Evolutionary conservation across 805 yeast genomes (phyloP).

Genomic region (Diddensiella santjacobensis): DNA sequence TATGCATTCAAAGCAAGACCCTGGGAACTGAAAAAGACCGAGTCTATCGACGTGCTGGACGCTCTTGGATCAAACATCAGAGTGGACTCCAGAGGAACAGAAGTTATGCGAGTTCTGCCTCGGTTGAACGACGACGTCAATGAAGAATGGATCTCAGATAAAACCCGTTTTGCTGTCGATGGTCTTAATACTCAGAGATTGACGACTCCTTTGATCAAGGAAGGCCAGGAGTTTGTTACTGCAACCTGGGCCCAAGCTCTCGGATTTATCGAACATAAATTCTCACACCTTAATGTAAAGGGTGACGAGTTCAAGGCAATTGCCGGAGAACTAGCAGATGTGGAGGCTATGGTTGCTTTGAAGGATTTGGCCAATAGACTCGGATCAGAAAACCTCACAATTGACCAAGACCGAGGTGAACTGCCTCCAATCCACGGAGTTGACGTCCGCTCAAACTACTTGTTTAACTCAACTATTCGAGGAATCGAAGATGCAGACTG

Average conservation of each 20-base stretch:
- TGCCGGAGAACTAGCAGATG: constrained; percentile 78
- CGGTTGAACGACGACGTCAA: constrained; percentile 81
- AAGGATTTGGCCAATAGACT: constrained; percentile 73
- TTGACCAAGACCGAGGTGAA: constrained; percentile 60
- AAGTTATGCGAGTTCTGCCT: constrained; percentile 83
- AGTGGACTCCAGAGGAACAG: constrained; percentile 82
- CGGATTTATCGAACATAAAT: constrained; percentile 61
- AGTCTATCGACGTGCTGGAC: constrained; percentile 78
- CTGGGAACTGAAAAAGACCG: constrained; percentile 89
- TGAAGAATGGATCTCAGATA: constrained; percentile 90
- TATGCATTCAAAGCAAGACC: constrained; percentile 91
- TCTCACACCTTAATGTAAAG: constrained; percentile 50
- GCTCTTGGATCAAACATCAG: constrained; percentile 79
- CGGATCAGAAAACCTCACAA: constrained; percentile 76
- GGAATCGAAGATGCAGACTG: constrained; percentile 83
- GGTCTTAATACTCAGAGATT: constrained; percentile 83
- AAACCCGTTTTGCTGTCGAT: constrained; percentile 80
- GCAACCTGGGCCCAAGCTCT: constrained; percentile 89
- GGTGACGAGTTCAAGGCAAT: constrained; percentile 75
- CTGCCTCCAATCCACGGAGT: constrained; percentile 61
- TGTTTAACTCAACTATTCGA: constrained; percentile 72
- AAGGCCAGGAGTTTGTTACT: constrained; percentile 62
- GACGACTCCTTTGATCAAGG: constrained; percentile 72
- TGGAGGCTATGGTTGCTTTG: constrained; percentile 75
- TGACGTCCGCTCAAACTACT: constrained; percentile 73